phyloP scores from a whole-genome alignment of 257 asterid genomes.

The Ajuga chamaepitys region DNA sequence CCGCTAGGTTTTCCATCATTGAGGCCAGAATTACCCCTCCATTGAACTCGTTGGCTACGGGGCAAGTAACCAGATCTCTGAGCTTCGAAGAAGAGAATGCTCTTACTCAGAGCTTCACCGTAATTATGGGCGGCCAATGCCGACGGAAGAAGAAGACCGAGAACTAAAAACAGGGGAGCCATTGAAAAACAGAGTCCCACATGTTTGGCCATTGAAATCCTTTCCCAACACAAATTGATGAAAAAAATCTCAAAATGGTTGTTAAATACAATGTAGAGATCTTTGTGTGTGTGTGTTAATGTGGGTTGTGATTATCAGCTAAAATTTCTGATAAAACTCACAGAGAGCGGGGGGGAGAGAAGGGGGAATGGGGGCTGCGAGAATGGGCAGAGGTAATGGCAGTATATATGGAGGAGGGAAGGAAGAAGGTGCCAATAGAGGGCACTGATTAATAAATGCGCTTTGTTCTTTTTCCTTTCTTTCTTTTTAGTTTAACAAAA shows the following conservation, averaged over 20 bases:
- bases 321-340: constrained; percentile 23
- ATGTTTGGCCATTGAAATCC: constrained; percentile 38
- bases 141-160: constrained; percentile 35
- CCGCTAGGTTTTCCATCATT: constrained; percentile 77
- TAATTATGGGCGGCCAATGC: constrained; percentile 75
- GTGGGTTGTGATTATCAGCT: constrained; percentile 27
- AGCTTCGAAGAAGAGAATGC: constrained; percentile 91
- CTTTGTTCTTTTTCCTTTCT: constrained; percentile 1
- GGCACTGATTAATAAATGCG: constrained; percentile 41
- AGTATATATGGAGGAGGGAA: constrained; percentile 62
- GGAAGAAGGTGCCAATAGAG: constrained; percentile 37
- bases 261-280: constrained; percentile 21
- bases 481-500: background rate
- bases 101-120: constrained; percentile 69
- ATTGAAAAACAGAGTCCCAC: constrained; percentile 37
- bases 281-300: constrained; percentile 13
- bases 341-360: constrained; percentile 16
- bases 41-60: constrained; percentile 58
- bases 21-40: constrained; percentile 97
- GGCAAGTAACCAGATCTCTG: constrained; percentile 98
- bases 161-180: constrained; percentile 46
- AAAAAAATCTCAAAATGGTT: background rate
- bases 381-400: constrained; percentile 20
- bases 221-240: constrained; percentile 14
- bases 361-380: constrained; percentile 19